Evolutionary conservation across 2,329 filamentous ascomycete species (phyloP).

Genomic region (Fusarium mundagurra): DNA sequence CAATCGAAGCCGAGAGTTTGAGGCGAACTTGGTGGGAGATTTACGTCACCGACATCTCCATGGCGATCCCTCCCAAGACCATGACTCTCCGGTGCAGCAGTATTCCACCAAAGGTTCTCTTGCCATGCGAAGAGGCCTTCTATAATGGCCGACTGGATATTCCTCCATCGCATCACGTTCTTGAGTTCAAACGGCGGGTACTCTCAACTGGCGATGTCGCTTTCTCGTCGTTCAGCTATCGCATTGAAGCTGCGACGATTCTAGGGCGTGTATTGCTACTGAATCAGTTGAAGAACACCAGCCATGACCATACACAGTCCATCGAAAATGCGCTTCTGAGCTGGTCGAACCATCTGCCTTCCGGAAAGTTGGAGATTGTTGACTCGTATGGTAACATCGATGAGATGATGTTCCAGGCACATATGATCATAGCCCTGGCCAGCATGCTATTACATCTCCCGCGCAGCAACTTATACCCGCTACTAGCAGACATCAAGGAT

Average conservation of each 20-base stretch:
- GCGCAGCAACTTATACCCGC: slow-evolving; percentile 21
- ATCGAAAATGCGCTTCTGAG: slow-evolving; percentile 36
- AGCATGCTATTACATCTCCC: slow-evolving; percentile 37
- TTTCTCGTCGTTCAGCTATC: slow-evolving; percentile 38
- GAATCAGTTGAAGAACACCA: slow-evolving; percentile 18
- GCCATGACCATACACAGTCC: slow-evolving; percentile 33
- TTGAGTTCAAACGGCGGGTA: slow-evolving; percentile 28
- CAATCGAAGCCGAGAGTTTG: slow-evolving; percentile 33
- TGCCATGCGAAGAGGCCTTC: slow-evolving; percentile 33
- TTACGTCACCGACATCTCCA: slow-evolving; percentile 34
- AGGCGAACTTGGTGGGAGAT: slow-evolving; percentile 41
- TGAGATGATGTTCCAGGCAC: slow-evolving; percentile 40
- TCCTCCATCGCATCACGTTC: slow-evolving; percentile 15
- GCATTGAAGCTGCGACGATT: slow-evolving; percentile 36
- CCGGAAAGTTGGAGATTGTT: slow-evolving; percentile 29
- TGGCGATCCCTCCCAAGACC: slow-evolving; percentile 20
- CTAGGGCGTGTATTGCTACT: slow-evolving; percentile 26
- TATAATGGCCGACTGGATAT: slow-evolving; percentile 18
- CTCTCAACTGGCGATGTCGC: slow-evolving; percentile 19
- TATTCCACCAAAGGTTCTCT: slow-evolving; percentile 16
- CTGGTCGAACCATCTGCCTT: slow-evolving; percentile 34
- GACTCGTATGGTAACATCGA: slow-evolving; percentile 34
- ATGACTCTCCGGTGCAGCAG: slow-evolving; percentile 29
- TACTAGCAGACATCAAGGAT: slow-evolving; percentile 17
- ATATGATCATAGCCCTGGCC: slow-evolving; percentile 32